These are phyloP conservation scores for Aspergillus mulundensis DNA, from an alignment of 495 filamentous ascomycete species.

Conservation along the genomic window DNA sequence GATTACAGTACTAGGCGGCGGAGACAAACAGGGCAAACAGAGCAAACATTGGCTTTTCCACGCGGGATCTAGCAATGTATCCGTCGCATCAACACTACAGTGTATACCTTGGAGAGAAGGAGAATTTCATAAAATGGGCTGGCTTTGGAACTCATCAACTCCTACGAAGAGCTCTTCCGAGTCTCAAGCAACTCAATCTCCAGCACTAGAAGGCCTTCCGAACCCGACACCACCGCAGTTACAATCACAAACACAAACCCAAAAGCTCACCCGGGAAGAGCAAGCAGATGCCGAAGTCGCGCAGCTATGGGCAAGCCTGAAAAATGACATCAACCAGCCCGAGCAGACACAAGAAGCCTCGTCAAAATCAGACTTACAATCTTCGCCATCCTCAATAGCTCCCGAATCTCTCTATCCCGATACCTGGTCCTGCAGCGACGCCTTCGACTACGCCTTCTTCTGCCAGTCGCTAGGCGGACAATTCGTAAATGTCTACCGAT, in stretches of 20 bases:
- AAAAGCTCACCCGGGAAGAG: slow-evolving; percentile 51
- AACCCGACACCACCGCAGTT: slow-evolving; percentile 1
- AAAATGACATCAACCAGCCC: slow-evolving; percentile 21
- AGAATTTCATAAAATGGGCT: slow-evolving; percentile 37
- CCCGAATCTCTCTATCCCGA: slow-evolving; percentile 67
- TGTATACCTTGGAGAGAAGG: background rate
- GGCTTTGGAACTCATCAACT: slow-evolving; percentile 44
- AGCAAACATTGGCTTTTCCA: background rate
- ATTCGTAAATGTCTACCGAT: slow-evolving; percentile 81
- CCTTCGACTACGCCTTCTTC: slow-evolving; percentile 94
- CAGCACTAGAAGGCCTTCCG: slow-evolving; percentile 7
- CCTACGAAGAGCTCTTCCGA: slow-evolving; percentile 20
- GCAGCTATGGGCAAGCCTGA: slow-evolving; percentile 52
- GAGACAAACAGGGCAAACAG: slow-evolving; percentile 1
- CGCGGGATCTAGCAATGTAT: too few relatives aligned
- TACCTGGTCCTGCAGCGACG: slow-evolving; percentile 79
- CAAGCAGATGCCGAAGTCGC: slow-evolving; percentile 59
- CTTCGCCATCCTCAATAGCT: slow-evolving; percentile 39
- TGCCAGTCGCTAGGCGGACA: slow-evolving; percentile 90
- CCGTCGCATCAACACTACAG: background rate
- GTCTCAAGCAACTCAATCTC: slow-evolving; percentile 18
- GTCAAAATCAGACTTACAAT: slow-evolving; percentile 7
- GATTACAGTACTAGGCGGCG: slow-evolving; percentile 10
- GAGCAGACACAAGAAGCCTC: slow-evolving; percentile 20
- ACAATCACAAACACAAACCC: slow-evolving; percentile 30